Base-by-base conservation (phyloP, 768 basidiomycete genomes). In the Tylopilus sp. region DNA sequence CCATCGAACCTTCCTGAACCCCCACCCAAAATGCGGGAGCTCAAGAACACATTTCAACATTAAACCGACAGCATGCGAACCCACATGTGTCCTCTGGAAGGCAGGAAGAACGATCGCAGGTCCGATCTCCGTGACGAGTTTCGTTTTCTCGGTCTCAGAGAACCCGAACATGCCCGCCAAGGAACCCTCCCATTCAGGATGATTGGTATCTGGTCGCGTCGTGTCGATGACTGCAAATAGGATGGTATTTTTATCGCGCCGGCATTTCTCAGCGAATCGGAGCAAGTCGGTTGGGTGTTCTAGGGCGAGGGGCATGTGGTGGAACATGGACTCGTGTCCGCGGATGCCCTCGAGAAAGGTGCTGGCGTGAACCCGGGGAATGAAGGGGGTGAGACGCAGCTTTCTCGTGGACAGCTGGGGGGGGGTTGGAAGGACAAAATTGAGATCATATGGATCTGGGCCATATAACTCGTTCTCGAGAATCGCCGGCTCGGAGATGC, bases 1-100 rank as follows among this genome's bases (percentile, higher is more conserved):
- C 74, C 76, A 82, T 51, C 69, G 70, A 17, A 78, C 76, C 21
- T 76, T 72, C n/a, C 79, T 71, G n/a, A 80, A 62, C 0, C 74
- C 75, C 2, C 76, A 56, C 7, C 74, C 75, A 6, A 45, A 44
- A 20, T 61, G 56, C 1, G 56, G 47, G 4, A 66, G 41, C 12
- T 70, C 63, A 33, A 76, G 64, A 3, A 61, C 43, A 56, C 69
- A 71, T 18, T 50, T 56, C 17, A 77, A 56, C 35, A 74, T 48
- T 23, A 74, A 59, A 28, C 67, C 63, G 31, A 69, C 64, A 2
- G 73, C 66, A 58, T 78, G 72, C 9, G 73, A 68, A 18, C 57
- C 60, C 28, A 79, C 70, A 50, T 76, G 73, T 1, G 73, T 75
- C n/a, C 73, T 58, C 33, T 75, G 74, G 51, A 71, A 76, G 2